phyloP scores from a whole-genome alignment of 1,284 basidiomycete genomes.

The Apiotrichum akiyoshidainum region DNA sequence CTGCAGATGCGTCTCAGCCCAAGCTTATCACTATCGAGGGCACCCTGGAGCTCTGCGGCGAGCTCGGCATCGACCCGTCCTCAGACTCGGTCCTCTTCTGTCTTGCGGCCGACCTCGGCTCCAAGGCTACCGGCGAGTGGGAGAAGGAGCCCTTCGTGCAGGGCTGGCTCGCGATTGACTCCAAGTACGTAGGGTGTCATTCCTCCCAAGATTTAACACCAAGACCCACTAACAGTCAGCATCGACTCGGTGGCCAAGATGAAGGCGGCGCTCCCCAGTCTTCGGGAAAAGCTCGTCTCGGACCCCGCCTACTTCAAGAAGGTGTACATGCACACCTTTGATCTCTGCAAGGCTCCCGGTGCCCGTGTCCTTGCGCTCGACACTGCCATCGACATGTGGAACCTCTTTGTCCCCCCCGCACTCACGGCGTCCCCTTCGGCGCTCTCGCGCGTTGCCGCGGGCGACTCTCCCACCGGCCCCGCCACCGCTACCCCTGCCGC shows the following conservation, averaged over 20 bases:
- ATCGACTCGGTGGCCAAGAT: conserved; percentile 70
- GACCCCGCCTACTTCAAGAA: conserved; percentile 75
- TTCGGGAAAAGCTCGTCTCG: conserved; percentile 64
- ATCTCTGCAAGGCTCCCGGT: conserved; percentile 74
- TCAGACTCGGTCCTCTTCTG: conserved; percentile 51
- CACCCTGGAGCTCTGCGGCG: conserved; percentile 46
- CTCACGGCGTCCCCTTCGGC: conserved; percentile 67
- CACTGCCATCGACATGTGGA: conserved; percentile 66
- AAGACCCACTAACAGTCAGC: conserved; percentile 49
- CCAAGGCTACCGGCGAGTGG: conserved; percentile 66
- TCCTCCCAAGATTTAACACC: neutral
- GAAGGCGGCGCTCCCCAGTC: conserved; percentile 58
- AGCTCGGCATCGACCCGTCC: conserved; percentile 47
- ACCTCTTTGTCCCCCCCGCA: conserved; percentile 73
- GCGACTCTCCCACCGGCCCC: conserved; percentile 44
- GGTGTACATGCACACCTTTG: conserved; percentile 86
- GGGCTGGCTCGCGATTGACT: conserved; percentile 64
- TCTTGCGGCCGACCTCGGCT: conserved; percentile 49
- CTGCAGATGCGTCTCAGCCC: conserved; percentile 39
- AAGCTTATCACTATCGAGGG: conserved; percentile 51
- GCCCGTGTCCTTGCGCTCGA: conserved; percentile 54
- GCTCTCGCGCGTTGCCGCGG: conserved; percentile 47
- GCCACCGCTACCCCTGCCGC: conserved; percentile 52
- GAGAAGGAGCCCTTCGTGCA: conserved; percentile 69
- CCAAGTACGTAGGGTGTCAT: conserved; percentile 25